Conservation (phyloP, 2,329 filamentous ascomycete species). For the Alternaria burnsii region DNA sequence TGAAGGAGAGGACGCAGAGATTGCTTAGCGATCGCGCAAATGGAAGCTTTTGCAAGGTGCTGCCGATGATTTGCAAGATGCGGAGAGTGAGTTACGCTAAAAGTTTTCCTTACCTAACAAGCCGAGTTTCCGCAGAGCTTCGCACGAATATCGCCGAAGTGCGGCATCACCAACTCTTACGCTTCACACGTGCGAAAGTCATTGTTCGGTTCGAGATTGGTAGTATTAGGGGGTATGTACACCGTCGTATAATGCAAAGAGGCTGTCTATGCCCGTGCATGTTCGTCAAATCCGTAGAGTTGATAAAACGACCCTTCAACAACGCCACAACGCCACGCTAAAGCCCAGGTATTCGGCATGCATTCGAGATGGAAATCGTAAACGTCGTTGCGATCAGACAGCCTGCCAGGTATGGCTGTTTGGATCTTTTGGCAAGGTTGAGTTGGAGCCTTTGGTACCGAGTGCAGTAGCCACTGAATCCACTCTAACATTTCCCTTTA, state of each 20-base stretch:
- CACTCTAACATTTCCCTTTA: conserved; percentile 18
- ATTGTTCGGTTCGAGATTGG: not conserved
- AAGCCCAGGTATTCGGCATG: conserved; percentile 6
- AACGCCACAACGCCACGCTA: conserved; percentile 9
- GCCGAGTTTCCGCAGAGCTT: conserved; percentile 16
- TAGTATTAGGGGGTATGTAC: not conserved
- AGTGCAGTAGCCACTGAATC: conserved; percentile 27
- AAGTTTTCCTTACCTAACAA: conserved; percentile 15
- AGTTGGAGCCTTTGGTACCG: conserved; percentile 16
- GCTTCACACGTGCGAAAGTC: not conserved
- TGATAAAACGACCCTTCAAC: not conserved
- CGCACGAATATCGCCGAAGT: conserved; percentile 18
- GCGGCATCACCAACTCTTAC: conserved; percentile 4
- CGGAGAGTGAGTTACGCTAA: not conserved
- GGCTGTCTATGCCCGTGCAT: not conserved
- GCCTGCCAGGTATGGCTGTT: conserved; percentile 5
- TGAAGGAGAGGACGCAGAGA: not conserved
- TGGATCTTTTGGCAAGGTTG: conserved; percentile 1
- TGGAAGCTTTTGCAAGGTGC: not conserved
- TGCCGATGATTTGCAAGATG: conserved; percentile 5
- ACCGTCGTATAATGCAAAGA: not conserved
- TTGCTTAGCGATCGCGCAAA: not conserved
- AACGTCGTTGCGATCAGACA: conserved; percentile 5
- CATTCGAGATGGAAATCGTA: not conserved
- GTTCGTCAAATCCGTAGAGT: not conserved